Percentiles rank a stretch among this genome's conserved stretches.
These are phyloP conservation scores for Scheffersomyces coipomensis DNA, from an alignment of 805 yeast genomes.

Conservation along the genomic window DNA sequence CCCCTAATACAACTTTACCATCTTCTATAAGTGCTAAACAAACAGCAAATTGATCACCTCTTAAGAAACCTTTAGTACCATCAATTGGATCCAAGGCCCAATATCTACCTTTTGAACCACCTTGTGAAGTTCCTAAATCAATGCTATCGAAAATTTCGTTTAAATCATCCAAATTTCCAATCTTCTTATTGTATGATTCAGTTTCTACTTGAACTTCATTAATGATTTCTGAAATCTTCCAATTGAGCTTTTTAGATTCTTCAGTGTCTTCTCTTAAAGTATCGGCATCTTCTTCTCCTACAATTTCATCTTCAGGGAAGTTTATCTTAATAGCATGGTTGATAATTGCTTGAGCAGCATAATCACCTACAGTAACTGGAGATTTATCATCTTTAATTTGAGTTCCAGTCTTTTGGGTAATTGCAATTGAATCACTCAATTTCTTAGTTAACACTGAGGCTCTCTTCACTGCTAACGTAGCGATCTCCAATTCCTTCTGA, in stretches of 20 bases:
- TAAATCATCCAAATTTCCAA: slow-evolving; percentile 44
- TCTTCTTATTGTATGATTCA: slow-evolving; percentile 17
- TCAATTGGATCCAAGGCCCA: slow-evolving; percentile 99
- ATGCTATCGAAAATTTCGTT: slow-evolving; percentile 61
- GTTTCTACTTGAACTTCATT: slow-evolving; percentile 50
- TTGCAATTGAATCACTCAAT: slow-evolving; percentile 55
- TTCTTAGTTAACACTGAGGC: slow-evolving; percentile 75
- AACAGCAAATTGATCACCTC: slow-evolving; percentile 97
- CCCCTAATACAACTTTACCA: slow-evolving; percentile 84
- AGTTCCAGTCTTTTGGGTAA: slow-evolving; percentile 48
- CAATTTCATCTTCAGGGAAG: slow-evolving; percentile 83
- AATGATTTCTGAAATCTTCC: slow-evolving; percentile 60
- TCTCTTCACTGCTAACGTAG: slow-evolving; percentile 85
- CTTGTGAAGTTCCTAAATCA: slow-evolving; percentile 76
- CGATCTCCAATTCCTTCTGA: slow-evolving; percentile 70
- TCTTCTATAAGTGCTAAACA: slow-evolving; percentile 88
- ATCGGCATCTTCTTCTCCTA: slow-evolving; percentile 91
- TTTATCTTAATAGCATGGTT: slow-evolving; percentile 76
- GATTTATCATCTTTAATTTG: slow-evolving; percentile 84
- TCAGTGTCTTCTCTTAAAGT: slow-evolving; percentile 45
- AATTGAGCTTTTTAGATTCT: slow-evolving; percentile 47
- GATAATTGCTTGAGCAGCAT: slow-evolving; percentile 91
- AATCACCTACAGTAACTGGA: slow-evolving; percentile 96
- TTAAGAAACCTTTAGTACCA: slow-evolving; percentile 92
- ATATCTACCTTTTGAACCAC: slow-evolving; percentile 77